Percentiles rank a stretch among this genome's conserved stretches.
Conservation (phyloP, 1,284 basidiomycete species). For the Cyathus olla region DNA sequence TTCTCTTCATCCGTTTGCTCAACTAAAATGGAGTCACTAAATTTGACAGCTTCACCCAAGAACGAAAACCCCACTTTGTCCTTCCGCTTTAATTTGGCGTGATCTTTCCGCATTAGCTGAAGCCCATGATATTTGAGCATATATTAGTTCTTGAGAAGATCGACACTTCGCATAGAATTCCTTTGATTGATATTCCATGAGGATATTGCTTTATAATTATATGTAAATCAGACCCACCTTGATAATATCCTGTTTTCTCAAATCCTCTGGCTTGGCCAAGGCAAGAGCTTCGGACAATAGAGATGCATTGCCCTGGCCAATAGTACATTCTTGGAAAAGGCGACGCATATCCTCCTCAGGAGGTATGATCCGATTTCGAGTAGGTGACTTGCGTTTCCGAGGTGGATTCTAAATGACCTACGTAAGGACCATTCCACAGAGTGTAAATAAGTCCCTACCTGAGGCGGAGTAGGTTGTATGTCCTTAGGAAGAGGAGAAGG, state of each 20-base stretch:
- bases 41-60: no score
- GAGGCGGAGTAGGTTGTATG: constrained; percentile 28
- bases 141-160: constrained; percentile 79
- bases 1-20: constrained; percentile 70
- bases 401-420: constrained; percentile 25
- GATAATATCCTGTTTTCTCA: constrained; percentile 70
- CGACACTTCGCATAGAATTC: constrained; percentile 81
- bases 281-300: constrained; percentile 74
- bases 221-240: constrained; percentile 51
- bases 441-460: constrained; percentile 17
- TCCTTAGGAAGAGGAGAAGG: constrained; percentile 35
- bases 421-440: constrained; percentile 6
- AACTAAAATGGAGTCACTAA: constrained; percentile 20
- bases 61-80: not conserved
- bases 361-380: constrained; percentile 71
- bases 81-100: constrained; percentile 44
- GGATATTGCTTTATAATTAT: not conserved
- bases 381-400: constrained; percentile 52
- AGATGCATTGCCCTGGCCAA: constrained; percentile 78
- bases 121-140: constrained; percentile 84
- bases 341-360: constrained; percentile 82
- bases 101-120: constrained; percentile 78
- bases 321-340: constrained; percentile 82
- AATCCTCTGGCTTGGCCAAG: constrained; percentile 73
- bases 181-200: constrained; percentile 44